phyloP scores from a whole-genome alignment of 2,329 filamentous ascomycete species.

The Penicillium decumbens region DNA sequence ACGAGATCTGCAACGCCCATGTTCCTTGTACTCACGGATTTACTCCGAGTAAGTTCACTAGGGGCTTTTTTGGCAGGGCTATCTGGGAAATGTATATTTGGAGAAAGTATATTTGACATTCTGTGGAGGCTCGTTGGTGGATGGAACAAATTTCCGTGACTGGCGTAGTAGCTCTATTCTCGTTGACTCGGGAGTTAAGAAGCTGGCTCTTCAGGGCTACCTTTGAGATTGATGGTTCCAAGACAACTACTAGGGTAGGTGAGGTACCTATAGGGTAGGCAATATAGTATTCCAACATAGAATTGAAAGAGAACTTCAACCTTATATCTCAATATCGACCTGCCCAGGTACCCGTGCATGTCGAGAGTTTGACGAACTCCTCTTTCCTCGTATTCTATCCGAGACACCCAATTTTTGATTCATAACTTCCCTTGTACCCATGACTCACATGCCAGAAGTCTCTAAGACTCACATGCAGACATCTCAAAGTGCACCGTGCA shows the following conservation, averaged over 20 bases:
- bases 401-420: conserved; percentile 6
- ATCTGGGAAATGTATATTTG: not conserved
- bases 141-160: not conserved
- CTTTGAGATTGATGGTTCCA: not conserved
- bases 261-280: too few species aligned
- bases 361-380: not conserved
- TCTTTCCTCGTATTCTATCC: conserved; percentile 9
- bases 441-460: too few species aligned
- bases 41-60: not conserved
- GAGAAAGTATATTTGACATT: not conserved
- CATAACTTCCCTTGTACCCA: too few species aligned
- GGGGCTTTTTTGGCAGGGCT: not conserved
- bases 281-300: not conserved
- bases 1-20: not conserved
- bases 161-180: not conserved
- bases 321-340: not conserved
- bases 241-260: not conserved
- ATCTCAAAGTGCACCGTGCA: not conserved
- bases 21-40: not conserved
- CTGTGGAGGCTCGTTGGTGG: not conserved
- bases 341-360: not conserved
- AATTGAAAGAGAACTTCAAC: not conserved
- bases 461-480: not conserved
- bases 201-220: too few species aligned
- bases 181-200: too few species aligned